phyloP scores from a whole-genome alignment of 306 rosid species.

The Datisca glomerata region DNA sequence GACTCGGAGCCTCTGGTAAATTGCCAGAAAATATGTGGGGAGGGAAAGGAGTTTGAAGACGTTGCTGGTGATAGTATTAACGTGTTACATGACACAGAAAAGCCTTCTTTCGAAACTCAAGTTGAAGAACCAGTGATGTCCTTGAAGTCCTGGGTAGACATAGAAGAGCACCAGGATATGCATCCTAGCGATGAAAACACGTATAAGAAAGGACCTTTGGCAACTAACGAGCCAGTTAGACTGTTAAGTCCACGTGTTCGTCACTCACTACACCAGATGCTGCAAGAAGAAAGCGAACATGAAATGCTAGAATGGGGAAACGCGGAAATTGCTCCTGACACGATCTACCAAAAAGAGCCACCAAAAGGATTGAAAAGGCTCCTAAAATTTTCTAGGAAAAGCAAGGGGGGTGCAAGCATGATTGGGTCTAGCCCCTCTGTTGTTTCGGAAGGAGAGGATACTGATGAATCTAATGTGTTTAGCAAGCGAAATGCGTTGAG shows the following conservation, averaged over 20 bases:
- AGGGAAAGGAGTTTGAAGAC: constrained; percentile 30
- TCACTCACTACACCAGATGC: constrained; percentile 95
- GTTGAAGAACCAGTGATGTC: constrained; percentile 69
- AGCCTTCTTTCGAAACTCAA: constrained; percentile 27
- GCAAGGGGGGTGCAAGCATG: constrained; percentile 66
- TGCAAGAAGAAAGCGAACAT: constrained; percentile 90
- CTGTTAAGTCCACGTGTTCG: constrained; percentile 83
- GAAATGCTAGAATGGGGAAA: constrained; percentile 83
- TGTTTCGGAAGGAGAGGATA: constrained; percentile 98
- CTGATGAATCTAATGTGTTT: constrained; percentile 43
- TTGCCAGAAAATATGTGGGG: constrained; percentile 27
- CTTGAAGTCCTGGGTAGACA: constrained; percentile 80
- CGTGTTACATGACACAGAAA: constrained; percentile 31
- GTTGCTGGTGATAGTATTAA: constrained; percentile 23
- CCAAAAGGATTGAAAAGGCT: constrained; percentile 96
- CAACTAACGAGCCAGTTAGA: constrained; percentile 32
- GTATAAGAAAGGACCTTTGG: constrained; percentile 34
- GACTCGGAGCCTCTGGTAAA: constrained; percentile 33
- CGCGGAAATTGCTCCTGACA: constrained; percentile 82
- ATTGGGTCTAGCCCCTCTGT: constrained; percentile 90
- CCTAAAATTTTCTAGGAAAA: constrained; percentile 85
- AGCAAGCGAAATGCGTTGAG: constrained; percentile 42
- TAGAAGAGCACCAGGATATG: constrained; percentile 62
- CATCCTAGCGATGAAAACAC: constrained; percentile 32
- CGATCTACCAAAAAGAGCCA: constrained; percentile 75